Percentiles rank a stretch among this genome's conserved stretches.
phyloP scores from a whole-genome alignment of 75 land plant genomes.

The Pinus albicaulis region DNA sequence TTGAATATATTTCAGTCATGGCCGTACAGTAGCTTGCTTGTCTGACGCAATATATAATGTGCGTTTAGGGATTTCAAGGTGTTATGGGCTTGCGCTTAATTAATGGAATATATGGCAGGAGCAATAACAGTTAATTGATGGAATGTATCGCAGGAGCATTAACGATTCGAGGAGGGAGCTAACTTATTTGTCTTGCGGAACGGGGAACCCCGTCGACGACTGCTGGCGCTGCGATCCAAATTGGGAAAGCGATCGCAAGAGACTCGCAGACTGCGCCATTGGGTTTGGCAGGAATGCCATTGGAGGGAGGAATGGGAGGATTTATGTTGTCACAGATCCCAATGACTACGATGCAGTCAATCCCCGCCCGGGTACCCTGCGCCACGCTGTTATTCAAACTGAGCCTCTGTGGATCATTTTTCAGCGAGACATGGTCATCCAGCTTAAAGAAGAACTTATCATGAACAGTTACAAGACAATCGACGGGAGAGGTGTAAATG shows the following conservation, averaged over 20 bases:
- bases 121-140: not conserved
- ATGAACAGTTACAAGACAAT: conserved; percentile 38
- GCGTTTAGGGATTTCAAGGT: too few species aligned
- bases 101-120: not conserved
- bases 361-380: conserved; percentile 31
- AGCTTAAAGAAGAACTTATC: conserved; percentile 32
- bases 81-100: not conserved
- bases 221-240: conserved; percentile 69
- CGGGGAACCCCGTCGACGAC: conserved; percentile 49
- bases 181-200: conserved; percentile 12
- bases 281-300: conserved; percentile 30
- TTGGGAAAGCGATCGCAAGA: conserved; percentile 24
- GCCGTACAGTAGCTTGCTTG: too few species aligned
- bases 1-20: too few species aligned
- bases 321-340: conserved; percentile 26
- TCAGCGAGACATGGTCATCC: conserved; percentile 20
- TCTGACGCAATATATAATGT: too few species aligned
- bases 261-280: conserved; percentile 38
- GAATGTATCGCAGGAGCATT: not conserved
- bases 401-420: conserved; percentile 37
- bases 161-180: not conserved
- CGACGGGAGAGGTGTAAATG: conserved; percentile 31
- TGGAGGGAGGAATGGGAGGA: conserved; percentile 21
- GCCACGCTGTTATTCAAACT: conserved; percentile 23
- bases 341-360: conserved; percentile 26